Conservation (phyloP, 768 basidiomycete genomes). For the Suillus americanus region DNA sequence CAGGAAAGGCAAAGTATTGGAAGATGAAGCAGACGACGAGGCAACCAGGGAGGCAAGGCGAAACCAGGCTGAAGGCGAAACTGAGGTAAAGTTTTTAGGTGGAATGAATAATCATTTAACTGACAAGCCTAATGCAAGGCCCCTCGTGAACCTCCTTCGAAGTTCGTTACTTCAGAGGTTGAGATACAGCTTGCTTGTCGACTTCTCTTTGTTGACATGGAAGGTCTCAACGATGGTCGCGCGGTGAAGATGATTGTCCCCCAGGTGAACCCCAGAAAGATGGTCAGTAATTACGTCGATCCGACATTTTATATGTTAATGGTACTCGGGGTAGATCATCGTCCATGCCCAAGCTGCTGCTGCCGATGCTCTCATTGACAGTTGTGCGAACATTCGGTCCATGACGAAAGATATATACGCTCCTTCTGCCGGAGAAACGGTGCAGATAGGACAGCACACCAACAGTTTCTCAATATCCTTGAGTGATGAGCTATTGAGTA, state of each 20-base stretch:
- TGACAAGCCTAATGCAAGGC: slow-evolving; percentile 51
- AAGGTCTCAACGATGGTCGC: slow-evolving; percentile 94
- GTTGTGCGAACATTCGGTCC: slow-evolving; percentile 78
- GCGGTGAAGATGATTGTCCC: slow-evolving; percentile 96
- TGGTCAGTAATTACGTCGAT: slow-evolving; percentile 51
- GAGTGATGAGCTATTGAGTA: slow-evolving; percentile 81
- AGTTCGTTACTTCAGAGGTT: slow-evolving; percentile 75
- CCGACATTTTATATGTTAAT: neutral
- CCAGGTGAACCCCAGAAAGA: slow-evolving; percentile 93
- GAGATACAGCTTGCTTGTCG: slow-evolving; percentile 84
- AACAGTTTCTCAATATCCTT: slow-evolving; percentile 93
- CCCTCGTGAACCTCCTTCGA: slow-evolving; percentile 85
- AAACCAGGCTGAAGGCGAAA: slow-evolving; percentile 70
- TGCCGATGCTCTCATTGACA: slow-evolving; percentile 72
- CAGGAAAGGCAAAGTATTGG: slow-evolving; percentile 84
- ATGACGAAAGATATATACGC: slow-evolving; percentile 94
- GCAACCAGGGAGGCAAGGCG: slow-evolving; percentile 73
- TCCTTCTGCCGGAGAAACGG: slow-evolving; percentile 69
- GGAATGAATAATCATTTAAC: slow-evolving; percentile 1
- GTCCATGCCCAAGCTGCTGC: slow-evolving; percentile 74
- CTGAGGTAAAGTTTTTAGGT: slow-evolving; percentile 52
- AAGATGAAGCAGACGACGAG: slow-evolving; percentile 85
- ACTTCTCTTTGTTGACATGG: slow-evolving; percentile 91
- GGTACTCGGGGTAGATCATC: slow-evolving; percentile 60
- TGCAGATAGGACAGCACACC: slow-evolving; percentile 95